These are phyloP conservation scores for Triticum turgidum DNA, from an alignment of 176 grass and related monocot genomes.

Conservation along the genomic window DNA sequence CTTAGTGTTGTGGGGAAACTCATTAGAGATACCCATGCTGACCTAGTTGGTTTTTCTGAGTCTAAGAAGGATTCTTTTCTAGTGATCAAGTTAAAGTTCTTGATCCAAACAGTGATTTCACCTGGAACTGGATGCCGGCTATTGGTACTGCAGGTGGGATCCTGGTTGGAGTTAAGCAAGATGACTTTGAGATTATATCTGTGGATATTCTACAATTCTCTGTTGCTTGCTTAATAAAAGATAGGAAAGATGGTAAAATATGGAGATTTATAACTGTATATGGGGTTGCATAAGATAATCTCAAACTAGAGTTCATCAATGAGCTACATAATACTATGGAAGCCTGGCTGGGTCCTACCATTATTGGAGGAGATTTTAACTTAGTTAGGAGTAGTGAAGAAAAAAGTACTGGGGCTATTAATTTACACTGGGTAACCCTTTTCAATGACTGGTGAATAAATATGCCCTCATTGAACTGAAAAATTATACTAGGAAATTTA, in stretches of 20 bases:
- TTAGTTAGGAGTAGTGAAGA: neutral
- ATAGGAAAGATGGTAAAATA: fast-evolving
- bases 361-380: neutral
- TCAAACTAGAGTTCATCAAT: neutral
- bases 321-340: neutral
- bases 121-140: neutral
- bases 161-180: neutral
- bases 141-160: neutral
- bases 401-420: neutral
- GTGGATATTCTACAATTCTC: neutral
- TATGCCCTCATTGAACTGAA: neutral
- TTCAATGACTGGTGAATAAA: neutral
- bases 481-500: neutral
- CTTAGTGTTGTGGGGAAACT: no score
- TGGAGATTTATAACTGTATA: neutral
- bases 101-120: no score
- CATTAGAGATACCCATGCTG: no score
- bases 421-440: neutral
- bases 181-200: neutral
- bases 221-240: neutral
- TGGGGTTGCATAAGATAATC: neutral
- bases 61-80: no score
- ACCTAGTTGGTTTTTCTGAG: no score
- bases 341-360: neutral
- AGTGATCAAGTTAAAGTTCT: no score